phyloP scores from a whole-genome alignment of 192 early-diverging fungal species.

The Rhizophagus sp. region DNA sequence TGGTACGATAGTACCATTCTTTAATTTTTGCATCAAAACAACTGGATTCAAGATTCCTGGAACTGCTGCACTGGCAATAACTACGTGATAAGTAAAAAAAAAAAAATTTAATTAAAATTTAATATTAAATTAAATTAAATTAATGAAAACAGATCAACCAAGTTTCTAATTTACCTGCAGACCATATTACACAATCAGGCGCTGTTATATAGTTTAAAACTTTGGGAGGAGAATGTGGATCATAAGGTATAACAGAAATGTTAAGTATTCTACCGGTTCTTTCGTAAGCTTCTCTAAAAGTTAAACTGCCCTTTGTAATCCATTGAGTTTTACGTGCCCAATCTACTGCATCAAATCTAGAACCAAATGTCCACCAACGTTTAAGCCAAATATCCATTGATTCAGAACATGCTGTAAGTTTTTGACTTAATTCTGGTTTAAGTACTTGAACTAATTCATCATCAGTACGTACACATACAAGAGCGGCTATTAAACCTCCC shows the following conservation, averaged over 20 bases:
- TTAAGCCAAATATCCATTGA: constrained; percentile 42
- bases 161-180: constrained; percentile 52
- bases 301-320: constrained; percentile 75
- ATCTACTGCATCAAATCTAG: constrained; percentile 60
- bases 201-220: constrained; percentile 87
- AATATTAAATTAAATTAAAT: no score
- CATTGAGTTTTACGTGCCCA: constrained; percentile 69
- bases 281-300: constrained; percentile 89
- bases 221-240: constrained; percentile 75
- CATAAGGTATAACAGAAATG: constrained; percentile 77
- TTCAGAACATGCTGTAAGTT: constrained; percentile 58
- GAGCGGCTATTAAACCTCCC: constrained; percentile 61
- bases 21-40: constrained; percentile 78
- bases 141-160: background rate
- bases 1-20: constrained; percentile 64
- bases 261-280: constrained; percentile 86
- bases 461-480: constrained; percentile 71
- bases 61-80: constrained; percentile 82
- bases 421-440: constrained; percentile 47
- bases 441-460: constrained; percentile 61
- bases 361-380: constrained; percentile 45
- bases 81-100: constrained; percentile 25
- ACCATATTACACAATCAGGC: constrained; percentile 86
- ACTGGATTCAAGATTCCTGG: constrained; percentile 84
- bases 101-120: background rate